Percentiles rank a stretch among this genome's conserved stretches.
phyloP scores from a whole-genome alignment of 1,284 basidiomycete species.

The Schizophyllum commune region DNA sequence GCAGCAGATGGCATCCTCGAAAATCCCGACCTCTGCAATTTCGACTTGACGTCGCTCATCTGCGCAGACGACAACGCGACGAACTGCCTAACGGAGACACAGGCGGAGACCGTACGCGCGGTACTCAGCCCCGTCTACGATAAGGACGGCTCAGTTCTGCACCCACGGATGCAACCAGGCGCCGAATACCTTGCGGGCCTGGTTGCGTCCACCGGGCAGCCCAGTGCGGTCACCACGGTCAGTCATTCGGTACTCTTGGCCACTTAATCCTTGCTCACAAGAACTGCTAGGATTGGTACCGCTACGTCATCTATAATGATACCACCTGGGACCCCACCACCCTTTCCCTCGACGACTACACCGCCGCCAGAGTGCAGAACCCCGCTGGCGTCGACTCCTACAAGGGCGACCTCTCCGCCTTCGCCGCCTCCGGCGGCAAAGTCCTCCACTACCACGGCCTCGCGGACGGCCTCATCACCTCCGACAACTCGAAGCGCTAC shows the following conservation, averaged over 20 bases:
- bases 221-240: slow-evolving; percentile 6
- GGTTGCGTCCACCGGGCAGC: slow-evolving; percentile 2
- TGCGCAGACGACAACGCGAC: slow-evolving; percentile 6
- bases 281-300: slow-evolving; percentile 8
- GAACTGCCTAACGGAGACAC: slow-evolving; percentile 7
- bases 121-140: slow-evolving; percentile 11
- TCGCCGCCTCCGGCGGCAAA: slow-evolving; percentile 6
- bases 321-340: slow-evolving; percentile 4
- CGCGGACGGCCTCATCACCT: not conserved
- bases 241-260: not conserved
- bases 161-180: slow-evolving; percentile 12
- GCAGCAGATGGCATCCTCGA: slow-evolving; percentile 24
- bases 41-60: slow-evolving; percentile 17
- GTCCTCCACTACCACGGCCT: slow-evolving; percentile 8
- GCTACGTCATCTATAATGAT: slow-evolving; percentile 6
- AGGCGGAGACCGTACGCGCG: slow-evolving; percentile 11
- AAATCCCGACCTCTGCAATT: slow-evolving; percentile 21
- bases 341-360: slow-evolving; percentile 1
- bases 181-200: not conserved
- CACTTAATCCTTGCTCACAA: not conserved
- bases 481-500: not conserved
- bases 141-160: not conserved
- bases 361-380: not conserved
- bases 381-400: slow-evolving; percentile 5
- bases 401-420: slow-evolving; percentile 6